A percentile compares a stretch with the other conserved stretches of the same genome.
These are phyloP conservation scores for Vitis cinerea DNA, from an alignment of 164 flowering plant genomes.

Conservation along the genomic window DNA sequence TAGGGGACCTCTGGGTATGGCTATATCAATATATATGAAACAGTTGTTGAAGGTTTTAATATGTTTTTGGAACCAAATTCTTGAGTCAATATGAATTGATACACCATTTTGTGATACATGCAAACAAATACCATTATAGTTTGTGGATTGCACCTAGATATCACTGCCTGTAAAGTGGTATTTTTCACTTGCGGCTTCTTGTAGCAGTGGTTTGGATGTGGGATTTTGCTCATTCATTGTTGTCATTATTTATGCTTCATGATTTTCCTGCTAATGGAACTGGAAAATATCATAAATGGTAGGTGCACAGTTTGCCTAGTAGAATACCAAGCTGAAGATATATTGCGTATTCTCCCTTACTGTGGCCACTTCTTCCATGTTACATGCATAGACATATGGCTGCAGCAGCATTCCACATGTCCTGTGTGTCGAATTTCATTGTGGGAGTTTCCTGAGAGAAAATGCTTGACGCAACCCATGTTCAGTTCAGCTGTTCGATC, in stretches of 20 bases:
- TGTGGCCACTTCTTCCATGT: constrained; percentile 91
- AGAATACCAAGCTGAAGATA: constrained; percentile 72
- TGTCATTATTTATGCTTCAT: not conserved
- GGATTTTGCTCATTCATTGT: not conserved
- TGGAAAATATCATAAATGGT: constrained; percentile 13
- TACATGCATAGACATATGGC: constrained; percentile 89
- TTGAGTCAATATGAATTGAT: no score
- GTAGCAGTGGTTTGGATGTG: not conserved
- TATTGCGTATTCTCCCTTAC: constrained; percentile 74
- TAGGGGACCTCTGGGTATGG: no score
- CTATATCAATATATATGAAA: no score
- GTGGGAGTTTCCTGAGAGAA: constrained; percentile 62
- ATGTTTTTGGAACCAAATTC: no score
- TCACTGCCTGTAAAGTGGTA: no score
- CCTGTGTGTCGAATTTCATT: constrained; percentile 89
- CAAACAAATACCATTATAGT: no score
- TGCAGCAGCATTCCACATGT: constrained; percentile 87
- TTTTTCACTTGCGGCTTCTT: not conserved
- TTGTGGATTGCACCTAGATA: no score
- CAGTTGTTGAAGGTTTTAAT: no score
- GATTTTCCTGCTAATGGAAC: not conserved
- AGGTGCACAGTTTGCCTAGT: constrained; percentile 90
- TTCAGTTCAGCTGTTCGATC: constrained; percentile 65
- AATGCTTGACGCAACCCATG: constrained; percentile 71
- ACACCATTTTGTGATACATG: no score